Percentiles rank a stretch among this genome's conserved stretches.
Evolutionary conservation across 1,284 basidiomycete species (phyloP).

Genomic region (Phaffia rhodozyma): DNA sequence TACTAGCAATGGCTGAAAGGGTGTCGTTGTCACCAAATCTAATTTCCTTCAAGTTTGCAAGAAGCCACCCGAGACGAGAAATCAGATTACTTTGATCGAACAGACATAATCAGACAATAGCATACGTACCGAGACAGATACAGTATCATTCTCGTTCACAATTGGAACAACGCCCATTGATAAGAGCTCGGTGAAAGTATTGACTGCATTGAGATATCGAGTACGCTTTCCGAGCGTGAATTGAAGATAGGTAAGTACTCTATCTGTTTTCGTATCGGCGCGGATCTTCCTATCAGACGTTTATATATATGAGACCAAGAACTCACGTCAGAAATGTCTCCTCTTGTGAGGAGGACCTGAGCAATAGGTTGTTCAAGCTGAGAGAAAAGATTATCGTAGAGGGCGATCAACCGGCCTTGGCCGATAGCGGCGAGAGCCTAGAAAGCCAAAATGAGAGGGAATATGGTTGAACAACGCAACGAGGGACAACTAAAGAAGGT

Average conservation of each 20-base stretch:
- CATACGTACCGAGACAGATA: constrained; percentile 73
- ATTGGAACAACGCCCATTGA: constrained; percentile 86
- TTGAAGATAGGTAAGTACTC: too few species aligned
- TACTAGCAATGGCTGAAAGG: constrained; percentile 87
- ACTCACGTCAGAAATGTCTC: constrained; percentile 90
- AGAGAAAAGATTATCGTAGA: constrained; percentile 93
- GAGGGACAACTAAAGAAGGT: constrained; percentile 7
- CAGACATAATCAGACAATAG: not conserved
- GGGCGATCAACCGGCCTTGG: constrained; percentile 85
- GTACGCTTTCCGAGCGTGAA: constrained; percentile 49
- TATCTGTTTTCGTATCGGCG: too few species aligned
- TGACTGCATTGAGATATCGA: constrained; percentile 84
- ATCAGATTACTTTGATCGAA: not conserved
- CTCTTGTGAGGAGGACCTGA: constrained; percentile 84
- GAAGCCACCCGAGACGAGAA: not conserved
- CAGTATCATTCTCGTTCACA: constrained; percentile 93
- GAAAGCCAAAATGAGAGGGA: not conserved
- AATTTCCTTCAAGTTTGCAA: constrained; percentile 59
- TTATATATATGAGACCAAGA: too few species aligned
- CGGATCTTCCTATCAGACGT: too few species aligned
- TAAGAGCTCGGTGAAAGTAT: constrained; percentile 77
- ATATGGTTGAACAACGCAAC: not conserved
- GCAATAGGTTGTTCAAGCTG: constrained; percentile 90
- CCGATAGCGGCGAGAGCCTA: constrained; percentile 93
- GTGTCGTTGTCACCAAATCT: constrained; percentile 99